phyloP scores from a whole-genome alignment of 345 rosid species.

The Eucalyptus polybractea region DNA sequence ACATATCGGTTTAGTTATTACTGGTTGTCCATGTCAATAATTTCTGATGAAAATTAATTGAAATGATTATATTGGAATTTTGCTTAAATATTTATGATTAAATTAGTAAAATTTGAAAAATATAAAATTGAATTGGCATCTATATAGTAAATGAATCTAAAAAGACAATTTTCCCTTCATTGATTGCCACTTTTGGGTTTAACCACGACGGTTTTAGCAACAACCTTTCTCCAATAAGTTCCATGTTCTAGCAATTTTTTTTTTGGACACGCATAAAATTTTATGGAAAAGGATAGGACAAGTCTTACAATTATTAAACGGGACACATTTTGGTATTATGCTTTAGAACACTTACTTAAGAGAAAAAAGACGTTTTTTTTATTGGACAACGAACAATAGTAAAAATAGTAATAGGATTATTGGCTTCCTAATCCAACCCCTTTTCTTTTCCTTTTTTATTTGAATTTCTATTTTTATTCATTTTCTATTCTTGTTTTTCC shows the following conservation, averaged over 20 bases:
- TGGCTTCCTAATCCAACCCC: too few species aligned
- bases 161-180: background rate
- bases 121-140: background rate
- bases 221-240: background rate
- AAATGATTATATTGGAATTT: background rate
- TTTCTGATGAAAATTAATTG: background rate
- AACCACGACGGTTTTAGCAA: background rate
- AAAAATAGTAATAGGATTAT: too few species aligned
- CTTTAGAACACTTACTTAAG: background rate
- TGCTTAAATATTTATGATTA: fast-evolving
- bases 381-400: too few species aligned
- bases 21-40: fast-evolving
- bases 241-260: background rate
- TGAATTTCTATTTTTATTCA: too few species aligned
- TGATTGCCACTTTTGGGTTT: background rate
- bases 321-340: background rate
- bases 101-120: background rate
- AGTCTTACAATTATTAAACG: background rate
- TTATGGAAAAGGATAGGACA: background rate
- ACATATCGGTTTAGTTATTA: fast-evolving
- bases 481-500: too few species aligned
- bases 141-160: background rate
- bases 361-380: too few species aligned
- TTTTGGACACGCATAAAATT: background rate
- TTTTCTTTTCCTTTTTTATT: too few species aligned